Evolutionary conservation across 2,329 filamentous ascomycete species (phyloP).

Genomic region (Hirsutella thompsonii): DNA sequence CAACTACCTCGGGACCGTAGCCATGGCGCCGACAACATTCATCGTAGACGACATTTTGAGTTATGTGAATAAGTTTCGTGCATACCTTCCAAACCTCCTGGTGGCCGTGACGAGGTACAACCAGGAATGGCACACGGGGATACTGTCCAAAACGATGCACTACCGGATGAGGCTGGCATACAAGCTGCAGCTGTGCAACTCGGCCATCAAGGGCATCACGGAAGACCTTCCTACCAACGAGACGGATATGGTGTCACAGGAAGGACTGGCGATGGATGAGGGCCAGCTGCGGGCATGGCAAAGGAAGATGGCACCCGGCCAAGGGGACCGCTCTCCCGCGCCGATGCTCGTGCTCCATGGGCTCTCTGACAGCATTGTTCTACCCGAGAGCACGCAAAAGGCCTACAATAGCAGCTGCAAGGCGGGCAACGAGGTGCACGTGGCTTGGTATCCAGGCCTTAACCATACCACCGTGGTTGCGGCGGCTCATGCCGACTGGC

Average conservation of each 20-base stretch:
- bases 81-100: conserved; percentile 4
- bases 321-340: conserved; percentile 1
- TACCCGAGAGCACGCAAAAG: neutral
- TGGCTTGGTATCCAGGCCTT: conserved; percentile 4
- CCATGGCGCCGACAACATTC: conserved; percentile 6
- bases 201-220: neutral
- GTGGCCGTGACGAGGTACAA: conserved; percentile 1
- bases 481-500: conserved; percentile 3
- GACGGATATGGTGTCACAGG: neutral
- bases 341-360: conserved; percentile 6
- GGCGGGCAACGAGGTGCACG: conserved; percentile 2
- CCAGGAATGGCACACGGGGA: neutral
- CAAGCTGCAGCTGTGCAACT: conserved; percentile 2
- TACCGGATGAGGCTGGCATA: conserved; percentile 2
- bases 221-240: neutral
- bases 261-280: neutral
- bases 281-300: conserved; percentile 2
- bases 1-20: conserved; percentile 7
- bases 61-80: neutral
- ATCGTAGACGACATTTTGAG: conserved; percentile 4
- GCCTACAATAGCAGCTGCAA: conserved; percentile 2
- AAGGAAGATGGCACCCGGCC: conserved; percentile 2
- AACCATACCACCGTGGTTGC: conserved; percentile 1
- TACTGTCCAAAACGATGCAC: neutral
- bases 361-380: conserved; percentile 4